Evolutionary conservation across 495 filamentous ascomycete species (phyloP).

Genomic region (Trichoderma gamsii): DNA sequence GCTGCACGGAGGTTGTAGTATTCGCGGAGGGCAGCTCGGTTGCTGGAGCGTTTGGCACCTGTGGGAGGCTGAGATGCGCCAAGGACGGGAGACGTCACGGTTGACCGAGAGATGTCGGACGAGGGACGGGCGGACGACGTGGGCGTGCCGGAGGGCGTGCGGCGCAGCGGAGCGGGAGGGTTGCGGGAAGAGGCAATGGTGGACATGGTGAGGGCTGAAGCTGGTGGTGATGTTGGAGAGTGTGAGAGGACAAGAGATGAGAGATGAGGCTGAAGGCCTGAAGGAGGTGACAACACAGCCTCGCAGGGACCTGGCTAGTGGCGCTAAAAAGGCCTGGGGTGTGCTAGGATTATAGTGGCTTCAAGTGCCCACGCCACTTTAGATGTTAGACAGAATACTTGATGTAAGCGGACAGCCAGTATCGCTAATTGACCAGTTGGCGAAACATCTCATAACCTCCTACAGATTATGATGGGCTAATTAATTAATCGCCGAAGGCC

Average conservation of each 20-base stretch:
- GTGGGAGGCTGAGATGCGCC: constrained; percentile 42
- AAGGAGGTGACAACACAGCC: neutral
- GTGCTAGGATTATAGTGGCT: too few species aligned
- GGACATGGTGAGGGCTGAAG: constrained; percentile 52
- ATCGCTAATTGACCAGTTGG: too few species aligned
- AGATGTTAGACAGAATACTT: too few species aligned
- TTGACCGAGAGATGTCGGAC: constrained; percentile 56
- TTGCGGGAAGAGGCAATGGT: constrained; percentile 68
- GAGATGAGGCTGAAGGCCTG: constrained; percentile 6
- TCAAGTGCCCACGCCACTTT: too few species aligned
- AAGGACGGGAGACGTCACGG: constrained; percentile 31
- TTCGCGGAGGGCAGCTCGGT: constrained; percentile 78
- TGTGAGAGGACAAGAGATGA: neutral
- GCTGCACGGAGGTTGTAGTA: constrained; percentile 70
- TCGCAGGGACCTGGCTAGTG: neutral
- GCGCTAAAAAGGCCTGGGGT: neutral
- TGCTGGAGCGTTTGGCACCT: constrained; percentile 32
- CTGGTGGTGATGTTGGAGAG: neutral
- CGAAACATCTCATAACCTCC: too few species aligned
- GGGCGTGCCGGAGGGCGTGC: constrained; percentile 43
- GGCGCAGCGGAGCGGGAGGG: constrained; percentile 29
- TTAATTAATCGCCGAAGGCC: too few species aligned
- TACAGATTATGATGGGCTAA: too few species aligned
- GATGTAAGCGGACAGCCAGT: too few species aligned
- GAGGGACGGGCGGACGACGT: constrained; percentile 70